phyloP scores from a whole-genome alignment of 306 rosid genomes.

The Argentina anserina region DNA sequence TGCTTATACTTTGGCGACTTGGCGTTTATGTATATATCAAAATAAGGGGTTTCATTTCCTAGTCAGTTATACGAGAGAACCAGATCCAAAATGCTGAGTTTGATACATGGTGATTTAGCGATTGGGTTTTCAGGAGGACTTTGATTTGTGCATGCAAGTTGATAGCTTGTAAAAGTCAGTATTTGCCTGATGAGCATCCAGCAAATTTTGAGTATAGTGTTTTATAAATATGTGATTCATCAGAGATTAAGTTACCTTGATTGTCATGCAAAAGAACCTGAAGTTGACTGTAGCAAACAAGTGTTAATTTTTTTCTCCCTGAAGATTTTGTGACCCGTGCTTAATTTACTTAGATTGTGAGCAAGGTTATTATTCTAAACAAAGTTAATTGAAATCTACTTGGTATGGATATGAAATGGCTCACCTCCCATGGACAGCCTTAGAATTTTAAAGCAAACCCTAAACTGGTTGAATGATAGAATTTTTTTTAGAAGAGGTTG shows the following conservation, averaged over 20 bases:
- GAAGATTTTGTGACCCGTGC: not conserved
- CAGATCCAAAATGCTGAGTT: not conserved
- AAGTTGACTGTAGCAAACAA: not conserved
- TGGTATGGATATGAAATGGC: not conserved
- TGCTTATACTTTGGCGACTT: not conserved
- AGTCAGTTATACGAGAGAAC: not conserved
- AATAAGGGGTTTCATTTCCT: not conserved
- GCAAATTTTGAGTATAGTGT: not conserved
- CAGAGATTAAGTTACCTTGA: not conserved
- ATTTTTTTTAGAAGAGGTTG: too few species aligned
- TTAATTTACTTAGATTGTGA: not conserved
- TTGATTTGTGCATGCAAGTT: not conserved
- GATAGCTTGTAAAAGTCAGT: not conserved
- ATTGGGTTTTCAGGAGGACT: not conserved
- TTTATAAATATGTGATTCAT: not conserved
- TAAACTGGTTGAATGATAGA: not conserved
- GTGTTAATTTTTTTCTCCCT: not conserved
- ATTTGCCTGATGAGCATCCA: not conserved
- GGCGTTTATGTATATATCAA: not conserved
- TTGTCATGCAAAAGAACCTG: not conserved
- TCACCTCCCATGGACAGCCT: not conserved
- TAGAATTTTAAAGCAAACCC: not conserved
- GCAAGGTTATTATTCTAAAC: not conserved
- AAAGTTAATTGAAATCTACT: not conserved
- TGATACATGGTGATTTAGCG: not conserved